A percentile compares a stretch with the other conserved stretches of the same genome.
phyloP scores from a whole-genome alignment of 1,284 basidiomycete species.

The Cutaneotrichosporon cutaneum region DNA sequence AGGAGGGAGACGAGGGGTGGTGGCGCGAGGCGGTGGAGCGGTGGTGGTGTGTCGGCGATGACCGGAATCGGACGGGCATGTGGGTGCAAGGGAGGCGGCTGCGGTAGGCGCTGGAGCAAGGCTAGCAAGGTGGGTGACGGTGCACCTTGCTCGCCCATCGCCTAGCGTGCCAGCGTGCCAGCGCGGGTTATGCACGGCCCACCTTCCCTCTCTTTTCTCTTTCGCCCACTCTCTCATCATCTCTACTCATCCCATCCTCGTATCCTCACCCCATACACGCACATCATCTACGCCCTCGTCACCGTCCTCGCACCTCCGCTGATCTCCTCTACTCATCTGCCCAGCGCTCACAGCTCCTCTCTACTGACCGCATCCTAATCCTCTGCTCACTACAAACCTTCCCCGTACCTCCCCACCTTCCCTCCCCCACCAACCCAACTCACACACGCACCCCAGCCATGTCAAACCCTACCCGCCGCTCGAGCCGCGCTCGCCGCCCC shows the following conservation, averaged over 20 bases:
- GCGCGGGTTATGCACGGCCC: neutral
- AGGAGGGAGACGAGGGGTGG: slow-evolving; percentile 40
- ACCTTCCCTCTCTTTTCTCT: neutral
- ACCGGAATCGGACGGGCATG: slow-evolving; percentile 62
- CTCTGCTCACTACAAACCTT: neutral
- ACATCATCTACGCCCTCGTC: neutral
- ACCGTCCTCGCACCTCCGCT: neutral
- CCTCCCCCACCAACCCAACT: neutral
- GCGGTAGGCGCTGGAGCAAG: slow-evolving; percentile 2
- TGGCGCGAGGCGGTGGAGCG: slow-evolving; percentile 68
- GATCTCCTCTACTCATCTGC: neutral
- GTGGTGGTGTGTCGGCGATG: slow-evolving; percentile 81
- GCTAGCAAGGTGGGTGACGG: neutral
- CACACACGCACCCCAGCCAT: too few relatives aligned
- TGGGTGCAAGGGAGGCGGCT: slow-evolving; percentile 67
- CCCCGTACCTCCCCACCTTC: neutral
- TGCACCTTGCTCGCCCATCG: too few relatives aligned
- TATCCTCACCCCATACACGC: neutral
- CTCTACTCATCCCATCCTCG: neutral
- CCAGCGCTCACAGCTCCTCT: too few relatives aligned
- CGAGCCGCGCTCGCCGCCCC: slow-evolving; percentile 4
- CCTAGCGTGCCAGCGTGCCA: neutral
- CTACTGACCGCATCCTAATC: neutral
- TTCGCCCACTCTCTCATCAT: neutral
- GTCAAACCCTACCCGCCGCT: slow-evolving; percentile 1